Evolutionary conservation across 352 stramenopile genomes (phyloP).

Genomic region (Pythium sukuiense): DNA sequence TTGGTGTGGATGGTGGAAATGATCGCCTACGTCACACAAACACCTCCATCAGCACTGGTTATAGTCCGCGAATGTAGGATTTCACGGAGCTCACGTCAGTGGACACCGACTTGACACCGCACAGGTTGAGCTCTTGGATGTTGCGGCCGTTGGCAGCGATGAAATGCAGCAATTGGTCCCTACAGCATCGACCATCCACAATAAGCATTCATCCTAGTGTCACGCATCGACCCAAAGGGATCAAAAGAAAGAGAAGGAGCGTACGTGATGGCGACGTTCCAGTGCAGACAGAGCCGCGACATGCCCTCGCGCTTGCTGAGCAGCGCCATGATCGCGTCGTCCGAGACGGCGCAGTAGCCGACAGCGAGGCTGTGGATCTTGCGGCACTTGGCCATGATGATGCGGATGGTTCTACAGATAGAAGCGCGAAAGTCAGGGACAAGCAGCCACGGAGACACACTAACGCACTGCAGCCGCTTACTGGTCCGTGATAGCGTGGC

Average conservation of each 20-base stretch:
- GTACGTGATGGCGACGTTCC: conserved; percentile 87
- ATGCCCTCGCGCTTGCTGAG: conserved; percentile 85
- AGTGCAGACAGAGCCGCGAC: conserved; percentile 77
- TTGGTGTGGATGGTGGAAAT: conserved; percentile 77
- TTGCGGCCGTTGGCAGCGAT: conserved; percentile 72
- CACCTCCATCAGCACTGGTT: neutral
- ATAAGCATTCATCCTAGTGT: neutral
- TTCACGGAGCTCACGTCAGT: conserved; percentile 54
- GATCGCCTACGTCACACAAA: conserved; percentile 39
- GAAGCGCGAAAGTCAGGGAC: neutral
- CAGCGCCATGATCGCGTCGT: conserved; percentile 83
- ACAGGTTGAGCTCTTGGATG: conserved; percentile 86
- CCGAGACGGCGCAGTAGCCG: conserved; percentile 83
- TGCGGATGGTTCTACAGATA: conserved; percentile 68
- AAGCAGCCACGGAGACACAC: neutral
- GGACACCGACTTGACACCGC: conserved; percentile 83
- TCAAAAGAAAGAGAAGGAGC: neutral
- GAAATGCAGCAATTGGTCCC: conserved; percentile 79
- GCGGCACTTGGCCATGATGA: conserved; percentile 87
- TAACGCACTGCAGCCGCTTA: conserved; percentile 28
- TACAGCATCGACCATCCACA: conserved; percentile 21
- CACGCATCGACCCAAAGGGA: conserved; percentile 6
- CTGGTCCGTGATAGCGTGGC: conserved; percentile 81
- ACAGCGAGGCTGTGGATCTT: conserved; percentile 87
- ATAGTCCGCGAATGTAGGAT: neutral